These are phyloP conservation scores for Backusella macrospora DNA, from an alignment of 192 early-diverging fungal species.

Conservation along the genomic window DNA sequence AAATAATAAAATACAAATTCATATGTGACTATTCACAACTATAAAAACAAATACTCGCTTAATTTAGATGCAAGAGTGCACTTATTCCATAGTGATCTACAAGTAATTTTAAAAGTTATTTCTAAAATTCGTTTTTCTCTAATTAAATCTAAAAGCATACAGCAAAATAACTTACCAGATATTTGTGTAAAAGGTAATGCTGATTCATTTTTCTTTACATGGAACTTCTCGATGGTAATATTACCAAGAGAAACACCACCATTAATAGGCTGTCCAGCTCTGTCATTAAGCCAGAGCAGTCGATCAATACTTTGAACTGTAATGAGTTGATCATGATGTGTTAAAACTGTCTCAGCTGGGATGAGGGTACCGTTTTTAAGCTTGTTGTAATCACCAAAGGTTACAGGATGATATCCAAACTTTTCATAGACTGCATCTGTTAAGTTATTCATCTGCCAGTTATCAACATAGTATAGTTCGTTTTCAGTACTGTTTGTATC, in stretches of 20 bases:
- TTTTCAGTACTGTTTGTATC: not conserved
- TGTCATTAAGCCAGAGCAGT: conserved; percentile 23
- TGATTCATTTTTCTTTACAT: conserved; percentile 8
- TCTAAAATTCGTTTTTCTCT: not conserved
- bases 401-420: conserved; percentile 72
- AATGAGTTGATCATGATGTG: conserved; percentile 48
- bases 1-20: not conserved
- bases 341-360: conserved; percentile 63
- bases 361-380: conserved; percentile 43
- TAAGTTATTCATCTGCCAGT: conserved; percentile 5
- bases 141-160: not conserved
- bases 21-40: not conserved
- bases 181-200: conserved; percentile 39
- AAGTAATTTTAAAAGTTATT: not conserved
- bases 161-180: conserved; percentile 33
- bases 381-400: conserved; percentile 67
- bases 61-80: conserved; percentile 19
- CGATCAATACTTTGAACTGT: conserved; percentile 41
- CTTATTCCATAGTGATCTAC: conserved; percentile 50
- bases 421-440: conserved; percentile 61
- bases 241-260: conserved; percentile 6
- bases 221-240: conserved; percentile 33
- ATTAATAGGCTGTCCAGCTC: not conserved
- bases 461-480: not conserved
- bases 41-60: not conserved